Evolutionary conservation across 2,329 filamentous ascomycete genomes (phyloP), one percentile per base, ranked within the genome.

Genomic region (Fusarium sp.): DNA sequence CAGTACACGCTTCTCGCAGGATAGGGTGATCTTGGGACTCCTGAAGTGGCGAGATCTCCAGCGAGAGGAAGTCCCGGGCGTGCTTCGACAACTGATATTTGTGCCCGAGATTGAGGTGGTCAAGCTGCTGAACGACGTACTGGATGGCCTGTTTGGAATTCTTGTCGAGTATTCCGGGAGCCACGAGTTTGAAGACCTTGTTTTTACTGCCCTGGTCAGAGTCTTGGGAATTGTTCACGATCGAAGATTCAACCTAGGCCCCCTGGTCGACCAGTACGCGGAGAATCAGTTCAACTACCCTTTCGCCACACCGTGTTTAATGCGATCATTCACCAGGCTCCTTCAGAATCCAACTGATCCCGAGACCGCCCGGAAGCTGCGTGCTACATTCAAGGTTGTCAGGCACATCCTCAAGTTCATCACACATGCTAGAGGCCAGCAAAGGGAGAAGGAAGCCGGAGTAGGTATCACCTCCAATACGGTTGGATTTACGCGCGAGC

Each of bases 61-160:
- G 0, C 84, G 88, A 41, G 87, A 88, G 25, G 87, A 93, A 32
- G 81, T 98, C 2, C 82, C 91, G 1, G 82, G 87, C 21, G 79
- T 96, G 1, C 78, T 99, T 37, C 90, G 90, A 72, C 88, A 93
- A 65, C 85, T 98, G 44, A 88, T 93, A 17, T 98, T 98, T 66
- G 93, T 99, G 1, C 91, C 95, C 0, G 95, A 99, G 73, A 97
- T 98, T 52, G 96, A 99, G 76, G 91, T 99, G 31, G 95, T 99
- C 61, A 99, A 98, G 78, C 84, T 98, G 37, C 80, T 98, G 8
- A 90, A 86, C 61, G 90, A 96, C 68, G 93, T 98, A 1, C 89
- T 99, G 49, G 92, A 97, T 73, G 87, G 92, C 0, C 84, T 99
- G 1, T 99, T 99, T 72, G 90, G 92, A 6, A 93, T 97, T 25